phyloP scores from a whole-genome alignment of 352 stramenopile genomes.

The Globisporangium uncinulatum region DNA sequence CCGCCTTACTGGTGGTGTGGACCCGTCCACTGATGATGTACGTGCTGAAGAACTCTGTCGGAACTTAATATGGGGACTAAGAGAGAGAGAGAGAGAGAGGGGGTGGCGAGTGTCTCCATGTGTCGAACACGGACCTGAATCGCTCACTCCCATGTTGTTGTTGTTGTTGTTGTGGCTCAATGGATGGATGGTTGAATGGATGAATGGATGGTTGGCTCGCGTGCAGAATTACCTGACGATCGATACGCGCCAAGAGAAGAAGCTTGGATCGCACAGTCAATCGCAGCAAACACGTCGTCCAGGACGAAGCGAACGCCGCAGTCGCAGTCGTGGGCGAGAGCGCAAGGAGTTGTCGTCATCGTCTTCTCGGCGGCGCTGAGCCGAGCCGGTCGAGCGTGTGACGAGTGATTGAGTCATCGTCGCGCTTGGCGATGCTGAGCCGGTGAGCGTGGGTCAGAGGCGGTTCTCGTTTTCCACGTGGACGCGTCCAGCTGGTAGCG shows the following conservation, averaged over 20 bases:
- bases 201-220: neutral
- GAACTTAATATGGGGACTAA: too few relatives aligned
- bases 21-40: constrained; percentile 35
- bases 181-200: too few relatives aligned
- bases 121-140: neutral
- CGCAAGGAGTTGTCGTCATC: too few relatives aligned
- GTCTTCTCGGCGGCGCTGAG: neutral
- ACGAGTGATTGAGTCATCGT: neutral
- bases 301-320: neutral
- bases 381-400: too few relatives aligned
- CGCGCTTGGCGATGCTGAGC: neutral
- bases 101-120: constrained; percentile 12
- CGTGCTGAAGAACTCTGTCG: too few relatives aligned
- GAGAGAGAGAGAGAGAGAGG: too few relatives aligned
- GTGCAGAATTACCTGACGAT: constrained; percentile 68
- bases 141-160: neutral
- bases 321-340: constrained; percentile 1
- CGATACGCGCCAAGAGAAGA: constrained; percentile 34
- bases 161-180: neutral
- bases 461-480: too few relatives aligned
- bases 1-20: constrained; percentile 31
- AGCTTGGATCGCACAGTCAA: neutral
- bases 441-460: too few relatives aligned
- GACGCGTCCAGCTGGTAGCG: too few relatives aligned
- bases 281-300: neutral